Conservation (phyloP, 1,284 basidiomycete species). For the Coniferiporia sulphurascens region DNA sequence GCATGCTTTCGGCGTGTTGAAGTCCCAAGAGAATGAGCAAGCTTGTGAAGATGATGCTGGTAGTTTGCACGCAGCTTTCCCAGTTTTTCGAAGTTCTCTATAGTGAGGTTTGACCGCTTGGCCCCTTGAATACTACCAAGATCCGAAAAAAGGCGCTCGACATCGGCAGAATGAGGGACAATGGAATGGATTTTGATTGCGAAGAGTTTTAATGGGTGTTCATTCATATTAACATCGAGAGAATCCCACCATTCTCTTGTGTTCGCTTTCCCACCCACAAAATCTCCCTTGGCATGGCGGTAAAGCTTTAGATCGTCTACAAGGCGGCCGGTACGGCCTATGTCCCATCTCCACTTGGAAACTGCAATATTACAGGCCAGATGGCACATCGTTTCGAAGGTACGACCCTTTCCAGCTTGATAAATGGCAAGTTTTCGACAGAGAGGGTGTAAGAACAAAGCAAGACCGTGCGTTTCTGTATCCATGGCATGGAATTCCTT, state of each 20-base stretch:
- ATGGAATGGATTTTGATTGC: slow-evolving; percentile 21
- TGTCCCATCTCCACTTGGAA: no score
- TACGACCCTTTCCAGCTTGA: no score
- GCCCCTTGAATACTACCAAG: slow-evolving; percentile 25
- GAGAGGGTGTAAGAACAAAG: no score
- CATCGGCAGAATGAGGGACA: slow-evolving; percentile 27
- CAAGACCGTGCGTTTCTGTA: no score
- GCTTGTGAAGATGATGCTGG: background rate
- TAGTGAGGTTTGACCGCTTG: slow-evolving; percentile 18
- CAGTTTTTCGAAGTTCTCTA: slow-evolving; percentile 8
- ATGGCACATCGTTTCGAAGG: no score
- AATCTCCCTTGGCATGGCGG: slow-evolving; percentile 19
- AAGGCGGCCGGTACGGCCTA: slow-evolving; percentile 24
- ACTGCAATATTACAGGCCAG: no score
- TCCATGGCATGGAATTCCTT: no score
- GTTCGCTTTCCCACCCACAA: slow-evolving; percentile 23
- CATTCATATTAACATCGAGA: slow-evolving; percentile 17
- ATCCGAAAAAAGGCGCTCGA: slow-evolving; percentile 27
- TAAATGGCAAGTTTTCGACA: no score
- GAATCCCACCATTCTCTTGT: slow-evolving; percentile 27
- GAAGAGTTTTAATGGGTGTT: slow-evolving; percentile 22
- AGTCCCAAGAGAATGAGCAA: slow-evolving; percentile 1
- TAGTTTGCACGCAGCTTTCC: background rate
- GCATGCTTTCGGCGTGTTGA: slow-evolving; percentile 21
- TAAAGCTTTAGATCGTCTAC: background rate